Percentiles rank a stretch among this genome's conserved stretches.
phyloP scores from a whole-genome alignment of 169 alveolate genomes.

The Eimeria tenella region DNA sequence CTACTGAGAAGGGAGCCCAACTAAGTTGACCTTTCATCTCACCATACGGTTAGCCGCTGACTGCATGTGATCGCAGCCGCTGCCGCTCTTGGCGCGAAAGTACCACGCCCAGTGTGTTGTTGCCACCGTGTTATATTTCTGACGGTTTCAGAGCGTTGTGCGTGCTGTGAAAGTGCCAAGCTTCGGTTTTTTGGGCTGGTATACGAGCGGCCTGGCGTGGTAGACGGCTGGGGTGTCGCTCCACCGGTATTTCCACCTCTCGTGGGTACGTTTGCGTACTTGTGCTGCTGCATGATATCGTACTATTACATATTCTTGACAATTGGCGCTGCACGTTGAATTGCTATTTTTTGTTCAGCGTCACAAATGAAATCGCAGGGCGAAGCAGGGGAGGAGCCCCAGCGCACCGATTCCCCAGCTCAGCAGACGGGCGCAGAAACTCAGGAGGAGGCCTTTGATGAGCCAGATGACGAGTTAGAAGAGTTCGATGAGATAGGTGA shows the following conservation, averaged over 20 bases:
- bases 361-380: slow-evolving; percentile 31
- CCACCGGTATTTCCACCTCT: not conserved
- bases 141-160: not conserved
- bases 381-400: slow-evolving; percentile 55
- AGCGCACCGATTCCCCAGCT: slow-evolving; percentile 66
- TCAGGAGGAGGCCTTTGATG: slow-evolving; percentile 79
- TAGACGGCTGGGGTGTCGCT: not conserved
- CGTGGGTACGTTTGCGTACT: not conserved
- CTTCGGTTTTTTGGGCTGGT: not conserved
- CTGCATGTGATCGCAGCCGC: no score
- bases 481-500: slow-evolving; percentile 81
- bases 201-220: not conserved
- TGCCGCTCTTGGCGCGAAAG: no score
- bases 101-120: not conserved
- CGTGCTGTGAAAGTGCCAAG: not conserved
- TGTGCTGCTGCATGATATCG: not conserved
- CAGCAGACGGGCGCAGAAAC: slow-evolving; percentile 54
- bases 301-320: not conserved
- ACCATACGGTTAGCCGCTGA: no score
- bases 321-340: not conserved
- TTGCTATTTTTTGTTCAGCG: not conserved
- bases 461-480: slow-evolving; percentile 82
- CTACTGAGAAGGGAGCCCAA: no score
- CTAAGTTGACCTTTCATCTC: no score
- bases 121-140: not conserved